These are phyloP conservation scores for Coemansia sp. DNA, from an alignment of 192 early-diverging fungal species.

Conservation along the genomic window DNA sequence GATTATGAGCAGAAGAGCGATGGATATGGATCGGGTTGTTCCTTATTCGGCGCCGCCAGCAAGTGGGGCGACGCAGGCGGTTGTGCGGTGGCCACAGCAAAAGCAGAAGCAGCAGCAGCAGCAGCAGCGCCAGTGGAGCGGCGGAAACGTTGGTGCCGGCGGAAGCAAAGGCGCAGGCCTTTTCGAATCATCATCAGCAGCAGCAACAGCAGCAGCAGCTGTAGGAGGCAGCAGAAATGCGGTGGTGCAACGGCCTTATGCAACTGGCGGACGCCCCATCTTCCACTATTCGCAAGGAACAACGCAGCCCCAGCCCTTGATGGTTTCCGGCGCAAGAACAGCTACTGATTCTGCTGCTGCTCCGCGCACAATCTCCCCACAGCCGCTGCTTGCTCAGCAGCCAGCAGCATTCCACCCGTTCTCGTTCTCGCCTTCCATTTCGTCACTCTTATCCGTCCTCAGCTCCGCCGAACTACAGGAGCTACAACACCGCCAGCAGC, in stretches of 20 bases:
- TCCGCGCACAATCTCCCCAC: background rate
- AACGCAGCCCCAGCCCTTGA: background rate
- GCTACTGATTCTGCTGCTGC: background rate
- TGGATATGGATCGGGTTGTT: background rate
- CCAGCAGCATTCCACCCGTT: slow-evolving; percentile 11
- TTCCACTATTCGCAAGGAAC: slow-evolving; percentile 6
- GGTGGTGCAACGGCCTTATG: background rate
- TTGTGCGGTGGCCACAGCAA: background rate
- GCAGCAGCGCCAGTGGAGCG: background rate
- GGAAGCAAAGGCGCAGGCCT: no score
- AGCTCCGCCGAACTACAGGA: slow-evolving; percentile 1
- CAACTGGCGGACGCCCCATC: background rate
- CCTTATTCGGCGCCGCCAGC: slow-evolving; percentile 2
- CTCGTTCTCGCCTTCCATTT: slow-evolving; percentile 44
- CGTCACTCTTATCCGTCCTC: slow-evolving; percentile 24
- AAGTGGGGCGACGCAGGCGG: background rate
- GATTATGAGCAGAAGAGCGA: background rate
- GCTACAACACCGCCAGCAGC: slow-evolving; percentile 5
- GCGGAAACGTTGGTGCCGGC: background rate
- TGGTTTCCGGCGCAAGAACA: background rate
- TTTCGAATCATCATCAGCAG: background rate
- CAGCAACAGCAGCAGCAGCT: background rate
- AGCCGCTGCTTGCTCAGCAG: background rate
- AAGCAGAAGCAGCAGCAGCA: background rate
- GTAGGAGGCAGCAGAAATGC: background rate